Conservation (phyloP, 371 early-diverging fungal genomes). For the Mortierella sp. region DNA sequence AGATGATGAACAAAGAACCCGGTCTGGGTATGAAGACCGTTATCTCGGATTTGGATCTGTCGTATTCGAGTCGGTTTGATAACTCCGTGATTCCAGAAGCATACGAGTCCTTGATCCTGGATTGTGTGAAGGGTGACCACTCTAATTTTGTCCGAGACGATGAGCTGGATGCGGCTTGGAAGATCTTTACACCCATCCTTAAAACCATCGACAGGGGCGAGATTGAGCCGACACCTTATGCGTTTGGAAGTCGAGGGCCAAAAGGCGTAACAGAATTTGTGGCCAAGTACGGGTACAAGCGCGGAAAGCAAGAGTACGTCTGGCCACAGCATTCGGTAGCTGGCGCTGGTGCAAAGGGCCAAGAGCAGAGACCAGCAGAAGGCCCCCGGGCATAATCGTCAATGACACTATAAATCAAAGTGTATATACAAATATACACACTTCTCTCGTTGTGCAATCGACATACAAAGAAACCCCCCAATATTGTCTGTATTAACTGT, state of each 20-base stretch:
- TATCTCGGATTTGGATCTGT: constrained; percentile 92
- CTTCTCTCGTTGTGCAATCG: too few relatives aligned
- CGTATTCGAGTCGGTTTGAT: constrained; percentile 89
- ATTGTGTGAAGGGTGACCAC: constrained; percentile 91
- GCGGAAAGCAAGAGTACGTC: constrained; percentile 56
- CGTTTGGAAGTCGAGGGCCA: constrained; percentile 94
- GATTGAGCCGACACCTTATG: constrained; percentile 80
- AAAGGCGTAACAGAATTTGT: constrained; percentile 78
- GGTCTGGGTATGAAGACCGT: constrained; percentile 76
- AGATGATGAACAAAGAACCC: constrained; percentile 95
- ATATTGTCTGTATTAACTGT: too few relatives aligned
- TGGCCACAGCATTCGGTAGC: constrained; percentile 62
- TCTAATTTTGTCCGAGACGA: constrained; percentile 98
- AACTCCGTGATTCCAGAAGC: constrained; percentile 95
- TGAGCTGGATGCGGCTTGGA: constrained; percentile 96
- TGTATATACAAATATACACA: too few relatives aligned
- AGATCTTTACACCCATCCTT: constrained; percentile 95
- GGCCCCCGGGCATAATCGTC: too few relatives aligned
- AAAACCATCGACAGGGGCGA: constrained; percentile 84
- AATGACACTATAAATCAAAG: too few relatives aligned
- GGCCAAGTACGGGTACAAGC: constrained; percentile 75
- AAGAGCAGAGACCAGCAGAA: constrained; percentile 23
- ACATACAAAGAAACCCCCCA: too few relatives aligned
- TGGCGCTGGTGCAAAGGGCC: constrained; percentile 20
- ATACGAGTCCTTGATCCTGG: constrained; percentile 94